Base-by-base conservation (phyloP, 768 basidiomycete species). In the Mycena capillaripes region DNA sequence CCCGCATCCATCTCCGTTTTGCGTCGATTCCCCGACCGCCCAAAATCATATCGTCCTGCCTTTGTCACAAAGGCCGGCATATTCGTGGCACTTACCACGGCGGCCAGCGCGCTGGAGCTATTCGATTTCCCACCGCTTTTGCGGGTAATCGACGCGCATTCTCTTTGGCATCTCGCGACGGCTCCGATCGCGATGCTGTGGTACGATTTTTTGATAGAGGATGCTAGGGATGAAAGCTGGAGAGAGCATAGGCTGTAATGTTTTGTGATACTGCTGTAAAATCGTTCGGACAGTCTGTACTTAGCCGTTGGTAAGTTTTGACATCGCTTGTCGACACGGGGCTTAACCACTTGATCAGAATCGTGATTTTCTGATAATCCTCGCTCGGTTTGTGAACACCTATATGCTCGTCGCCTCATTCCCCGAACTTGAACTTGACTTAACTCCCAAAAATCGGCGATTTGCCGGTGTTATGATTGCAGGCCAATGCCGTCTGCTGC, bases 121-220 rank as follows among this genome's bases (percentile, higher is more conserved):
- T 91, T 97, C 73, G 97, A 99, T 79, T 99, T 99, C 77, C 90
- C 96, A 0, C 95, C 96, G 0, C 86, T 91, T 81, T 78, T 79
- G n/a, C 81, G 96, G 38, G 80, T 91, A 9, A 84, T 98, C 23
- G 97, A 99, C 78, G 96, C 97, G 0, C 98, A 98, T 80, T 87
- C 96, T 3, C 82, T 99, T 19, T 99, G 97, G 98, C 97, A 99
- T 81, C 84, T 94, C 10, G 87, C 90, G 4, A 99, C 97, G 0
- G 92, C 89, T 0, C 92, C 93, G 0, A 89, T 99, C 36, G 89
- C 91, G 4, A 78, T 87, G 56, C 85, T 89, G 55, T 98, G 97
- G 97, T 99, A 97, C 77, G 84, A 88, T n/a, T 97, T 97, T 76
- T 80, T 97, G 34, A 78, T 93, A 9, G 80, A 90, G 75, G 97